These are phyloP conservation scores for Penicillium sumatraense DNA, from an alignment of 2,329 filamentous ascomycete species.

Conservation along the genomic window DNA sequence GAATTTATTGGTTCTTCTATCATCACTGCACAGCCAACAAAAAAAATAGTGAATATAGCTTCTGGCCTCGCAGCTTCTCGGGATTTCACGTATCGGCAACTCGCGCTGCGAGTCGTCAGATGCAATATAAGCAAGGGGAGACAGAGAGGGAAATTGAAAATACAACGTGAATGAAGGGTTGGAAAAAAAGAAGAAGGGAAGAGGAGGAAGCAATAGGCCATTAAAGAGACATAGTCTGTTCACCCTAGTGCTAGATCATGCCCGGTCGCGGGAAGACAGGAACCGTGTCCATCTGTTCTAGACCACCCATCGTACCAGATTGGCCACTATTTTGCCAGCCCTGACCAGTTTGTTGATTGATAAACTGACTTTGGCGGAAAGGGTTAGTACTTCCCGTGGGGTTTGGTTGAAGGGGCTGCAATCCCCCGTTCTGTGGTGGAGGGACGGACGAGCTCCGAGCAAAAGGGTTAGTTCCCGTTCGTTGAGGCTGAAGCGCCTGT, in stretches of 20 bases:
- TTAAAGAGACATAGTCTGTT: background rate
- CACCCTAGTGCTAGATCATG: constrained; percentile 34
- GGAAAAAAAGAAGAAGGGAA: constrained; percentile 1
- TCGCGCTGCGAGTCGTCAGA: constrained; percentile 1
- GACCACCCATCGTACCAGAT: constrained; percentile 76
- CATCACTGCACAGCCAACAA: background rate
- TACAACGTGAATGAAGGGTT: constrained; percentile 21
- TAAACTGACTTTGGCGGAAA: constrained; percentile 87
- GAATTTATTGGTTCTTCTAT: constrained; percentile 2
- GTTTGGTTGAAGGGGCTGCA: constrained; percentile 67
- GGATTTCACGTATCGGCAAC: background rate
- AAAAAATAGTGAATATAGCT: background rate
- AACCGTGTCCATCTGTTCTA: constrained; percentile 76
- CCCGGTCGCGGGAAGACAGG: constrained; percentile 85
- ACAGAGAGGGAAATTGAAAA: constrained; percentile 12
- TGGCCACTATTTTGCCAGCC: constrained; percentile 80
- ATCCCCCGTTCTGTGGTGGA: constrained; percentile 36
- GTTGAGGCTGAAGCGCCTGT: constrained; percentile 57
- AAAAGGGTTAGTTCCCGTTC: constrained; percentile 76
- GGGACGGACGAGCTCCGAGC: constrained; percentile 57
- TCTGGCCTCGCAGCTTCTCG: background rate
- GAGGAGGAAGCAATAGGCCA: background rate
- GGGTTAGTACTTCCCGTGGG: constrained; percentile 91
- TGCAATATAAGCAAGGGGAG: constrained; percentile 6
- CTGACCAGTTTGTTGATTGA: constrained; percentile 84